Evolutionary conservation across 257 asterid species (phyloP).

Genomic region (Nicotiana benthamiana): DNA sequence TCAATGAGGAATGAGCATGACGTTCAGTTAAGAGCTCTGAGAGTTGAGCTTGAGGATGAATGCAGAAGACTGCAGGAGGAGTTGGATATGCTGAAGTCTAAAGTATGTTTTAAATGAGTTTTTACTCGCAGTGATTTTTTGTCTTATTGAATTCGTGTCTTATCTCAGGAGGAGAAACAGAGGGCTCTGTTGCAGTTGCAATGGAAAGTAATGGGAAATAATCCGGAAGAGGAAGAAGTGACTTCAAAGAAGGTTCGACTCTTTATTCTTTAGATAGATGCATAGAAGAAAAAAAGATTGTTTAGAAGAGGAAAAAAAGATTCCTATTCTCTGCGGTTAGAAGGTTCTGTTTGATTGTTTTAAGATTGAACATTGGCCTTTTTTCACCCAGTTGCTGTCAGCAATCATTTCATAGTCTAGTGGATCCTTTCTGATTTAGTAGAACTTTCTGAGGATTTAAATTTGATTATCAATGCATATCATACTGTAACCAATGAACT

Average conservation of each 20-base stretch:
- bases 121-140: not conserved
- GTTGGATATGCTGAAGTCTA: conserved; percentile 67
- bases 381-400: not conserved
- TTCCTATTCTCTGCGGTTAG: not conserved
- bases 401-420: not conserved
- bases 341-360: not conserved
- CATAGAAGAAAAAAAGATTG: not conserved
- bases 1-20: conserved; percentile 76
- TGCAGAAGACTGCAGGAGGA: conserved; percentile 79
- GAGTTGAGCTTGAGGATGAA: conserved; percentile 83
- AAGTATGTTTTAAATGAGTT: conserved; percentile 40
- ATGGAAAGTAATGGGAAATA: conserved; percentile 89
- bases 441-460: not conserved
- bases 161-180: conserved; percentile 87
- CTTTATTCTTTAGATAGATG: conserved; percentile 1
- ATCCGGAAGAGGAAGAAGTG: conserved; percentile 90
- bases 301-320: not conserved
- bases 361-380: not conserved
- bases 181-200: conserved; percentile 81
- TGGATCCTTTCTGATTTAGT: not conserved
- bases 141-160: conserved; percentile 13
- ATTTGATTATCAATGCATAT: not conserved
- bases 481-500: not conserved
- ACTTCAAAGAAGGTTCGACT: conserved; percentile 76
- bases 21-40: conserved; percentile 73